phyloP scores from a whole-genome alignment of 345 rosid species.

The Hypericum perforatum region DNA sequence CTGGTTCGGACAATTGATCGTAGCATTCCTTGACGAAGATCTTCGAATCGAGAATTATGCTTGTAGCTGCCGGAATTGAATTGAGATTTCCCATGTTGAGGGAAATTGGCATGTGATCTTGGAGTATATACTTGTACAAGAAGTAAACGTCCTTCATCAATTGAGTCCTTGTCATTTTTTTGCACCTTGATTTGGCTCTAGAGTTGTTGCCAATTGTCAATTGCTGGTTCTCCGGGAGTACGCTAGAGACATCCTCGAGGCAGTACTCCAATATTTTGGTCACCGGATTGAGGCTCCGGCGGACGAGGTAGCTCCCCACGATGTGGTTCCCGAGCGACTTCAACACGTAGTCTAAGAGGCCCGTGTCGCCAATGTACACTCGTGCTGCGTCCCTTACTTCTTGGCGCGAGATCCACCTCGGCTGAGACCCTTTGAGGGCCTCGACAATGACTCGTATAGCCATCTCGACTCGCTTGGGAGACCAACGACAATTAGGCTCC shows the following conservation, averaged over 20 bases:
- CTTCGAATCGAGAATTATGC: constrained; percentile 68
- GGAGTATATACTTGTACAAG: constrained; percentile 41
- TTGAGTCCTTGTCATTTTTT: constrained; percentile 50
- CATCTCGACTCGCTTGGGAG: constrained; percentile 75
- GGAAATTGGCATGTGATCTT: constrained; percentile 36
- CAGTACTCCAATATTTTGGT: constrained; percentile 82
- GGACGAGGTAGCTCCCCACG: constrained; percentile 78
- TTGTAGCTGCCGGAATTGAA: constrained; percentile 45
- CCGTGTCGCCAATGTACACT: constrained; percentile 82
- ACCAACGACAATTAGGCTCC: constrained; percentile 70
- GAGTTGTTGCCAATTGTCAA: constrained; percentile 24
- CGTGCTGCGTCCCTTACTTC: constrained; percentile 91
- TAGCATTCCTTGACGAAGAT: constrained; percentile 55
- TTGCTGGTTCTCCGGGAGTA: constrained; percentile 32
- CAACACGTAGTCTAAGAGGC: constrained; percentile 74
- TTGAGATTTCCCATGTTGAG: constrained; percentile 24
- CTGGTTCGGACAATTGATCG: constrained; percentile 14
- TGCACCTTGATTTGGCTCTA: constrained; percentile 30
- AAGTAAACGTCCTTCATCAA: constrained; percentile 53
- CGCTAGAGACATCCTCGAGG: constrained; percentile 58
- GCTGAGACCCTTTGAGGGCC: constrained; percentile 47
- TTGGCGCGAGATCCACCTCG: constrained; percentile 80
- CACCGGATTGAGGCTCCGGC: constrained; percentile 81
- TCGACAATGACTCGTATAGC: constrained; percentile 78
- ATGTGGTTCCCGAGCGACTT: constrained; percentile 87